Evolutionary conservation across 164 flowering plant genomes (phyloP), one percentile per base, ranked within the genome.

Genomic region (Dillenia turbinata): DNA sequence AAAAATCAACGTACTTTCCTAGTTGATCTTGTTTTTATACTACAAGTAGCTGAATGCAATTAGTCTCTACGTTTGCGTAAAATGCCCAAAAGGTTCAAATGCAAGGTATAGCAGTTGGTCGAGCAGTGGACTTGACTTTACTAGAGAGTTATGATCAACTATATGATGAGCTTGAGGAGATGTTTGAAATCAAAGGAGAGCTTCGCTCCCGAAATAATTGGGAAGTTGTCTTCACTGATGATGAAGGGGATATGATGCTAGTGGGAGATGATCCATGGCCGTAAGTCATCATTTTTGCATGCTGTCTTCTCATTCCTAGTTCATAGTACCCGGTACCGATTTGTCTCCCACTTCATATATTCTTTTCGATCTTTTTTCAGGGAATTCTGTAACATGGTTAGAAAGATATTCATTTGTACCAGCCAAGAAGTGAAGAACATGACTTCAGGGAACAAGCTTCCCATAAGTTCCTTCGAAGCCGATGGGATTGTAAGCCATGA

Each of bases 191-290:
- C 47, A 80, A 83, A 60, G 96, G 96, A 9, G 84, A 86, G 71
- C 86, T 94, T 19, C 67, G 50, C 22, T 77, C 79, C 3, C 73
- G 86, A 9, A 67, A 83, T 49, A 87, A 85, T 70, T 90, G 96
- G 97, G 90, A 83, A 61, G 79, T 94, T 46, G 86, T 86, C 26
- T 94, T 78, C 61, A 94, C 97, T 0, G 98, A 94, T 66, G 87
- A 87, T 59, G 98, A 93, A 75, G 96, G 92, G 26, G 98, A 93
- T 66, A 87, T 81, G 90, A 90, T 90, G 97, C 95, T 86, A 16
- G 76, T 90, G 51, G 97, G 96, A 2, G 98, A 93, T 61, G 88
- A 90, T 66, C 94, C 92, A 13, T 93, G 98, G 98, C 74, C 13
- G 98, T 76, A 73, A 73, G 26, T 0, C 22, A 6, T 44, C 17